Conservation (phyloP, 106 monocot genomes). For the Iris macrosiphon region DNA sequence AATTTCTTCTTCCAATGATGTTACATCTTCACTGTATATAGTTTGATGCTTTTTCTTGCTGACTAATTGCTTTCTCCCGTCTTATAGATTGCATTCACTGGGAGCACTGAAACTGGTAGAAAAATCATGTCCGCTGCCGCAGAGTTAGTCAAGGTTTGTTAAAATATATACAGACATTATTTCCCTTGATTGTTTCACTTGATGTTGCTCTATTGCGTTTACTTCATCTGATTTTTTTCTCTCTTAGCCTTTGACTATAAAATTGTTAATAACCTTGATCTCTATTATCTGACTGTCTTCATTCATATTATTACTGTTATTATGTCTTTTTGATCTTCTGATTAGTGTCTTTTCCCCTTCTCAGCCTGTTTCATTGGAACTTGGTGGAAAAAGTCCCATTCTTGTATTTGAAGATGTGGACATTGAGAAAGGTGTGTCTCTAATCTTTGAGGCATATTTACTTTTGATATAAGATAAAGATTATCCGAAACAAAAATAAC, state of each 20-base stretch:
- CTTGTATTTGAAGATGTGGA: conserved; percentile 97
- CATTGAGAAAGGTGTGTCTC: conserved; percentile 80
- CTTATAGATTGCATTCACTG: conserved; percentile 84
- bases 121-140: conserved; percentile 85
- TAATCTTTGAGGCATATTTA: too few relatives aligned
- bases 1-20: too few relatives aligned
- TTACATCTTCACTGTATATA: too few relatives aligned
- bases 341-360: not conserved
- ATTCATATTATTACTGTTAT: too few relatives aligned
- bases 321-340: too few relatives aligned
- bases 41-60: too few relatives aligned
- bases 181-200: too few relatives aligned
- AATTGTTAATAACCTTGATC: not conserved
- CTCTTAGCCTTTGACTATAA: not conserved
- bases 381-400: conserved; percentile 99
- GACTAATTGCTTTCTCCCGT: not conserved
- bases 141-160: conserved; percentile 66
- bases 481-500: too few relatives aligned
- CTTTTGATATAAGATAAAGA: too few relatives aligned
- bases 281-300: not conserved
- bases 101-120: conserved; percentile 83
- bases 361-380: conserved; percentile 97
- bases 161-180: not conserved
- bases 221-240: too few relatives aligned
- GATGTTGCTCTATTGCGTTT: too few relatives aligned